phyloP scores from a whole-genome alignment of 1,139 yeast genomes.

The Tardiomyces digboiensis region DNA sequence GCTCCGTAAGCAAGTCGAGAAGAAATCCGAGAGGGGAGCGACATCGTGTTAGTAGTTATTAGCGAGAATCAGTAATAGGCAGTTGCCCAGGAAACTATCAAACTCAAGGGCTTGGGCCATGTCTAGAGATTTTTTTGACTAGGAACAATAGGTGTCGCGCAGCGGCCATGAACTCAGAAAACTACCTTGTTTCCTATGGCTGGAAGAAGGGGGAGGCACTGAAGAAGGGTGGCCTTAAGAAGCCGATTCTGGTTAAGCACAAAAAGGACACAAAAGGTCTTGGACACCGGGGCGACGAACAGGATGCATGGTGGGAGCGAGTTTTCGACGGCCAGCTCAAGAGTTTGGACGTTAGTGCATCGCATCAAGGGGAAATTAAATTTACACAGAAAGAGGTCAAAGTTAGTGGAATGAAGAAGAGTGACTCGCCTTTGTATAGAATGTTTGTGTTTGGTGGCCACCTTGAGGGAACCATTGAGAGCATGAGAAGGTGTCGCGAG shows the following conservation, averaged over 20 bases:
- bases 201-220: slow-evolving; percentile 92
- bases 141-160: background rate
- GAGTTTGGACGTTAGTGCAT: slow-evolving; percentile 51
- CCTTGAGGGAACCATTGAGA: slow-evolving; percentile 60
- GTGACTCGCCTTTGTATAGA: slow-evolving; percentile 38
- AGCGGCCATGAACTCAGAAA: slow-evolving; percentile 56
- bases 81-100: background rate
- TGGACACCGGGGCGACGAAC: slow-evolving; percentile 59
- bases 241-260: slow-evolving; percentile 83
- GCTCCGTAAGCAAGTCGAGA: background rate
- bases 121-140: background rate
- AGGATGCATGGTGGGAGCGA: slow-evolving; percentile 96
- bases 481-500: slow-evolving; percentile 5
- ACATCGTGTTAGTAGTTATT: background rate
- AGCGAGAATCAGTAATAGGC: background rate
- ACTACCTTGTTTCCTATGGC: slow-evolving; percentile 68
- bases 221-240: slow-evolving; percentile 66
- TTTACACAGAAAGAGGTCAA: slow-evolving; percentile 27
- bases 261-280: slow-evolving; percentile 87
- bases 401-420: slow-evolving; percentile 25
- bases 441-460: slow-evolving; percentile 83
- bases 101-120: background rate
- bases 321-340: slow-evolving; percentile 90
- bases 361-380: slow-evolving; percentile 25
- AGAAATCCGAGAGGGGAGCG: background rate